These are phyloP conservation scores for Salix suchowensis DNA, from an alignment of 345 rosid genomes.

Conservation along the genomic window DNA sequence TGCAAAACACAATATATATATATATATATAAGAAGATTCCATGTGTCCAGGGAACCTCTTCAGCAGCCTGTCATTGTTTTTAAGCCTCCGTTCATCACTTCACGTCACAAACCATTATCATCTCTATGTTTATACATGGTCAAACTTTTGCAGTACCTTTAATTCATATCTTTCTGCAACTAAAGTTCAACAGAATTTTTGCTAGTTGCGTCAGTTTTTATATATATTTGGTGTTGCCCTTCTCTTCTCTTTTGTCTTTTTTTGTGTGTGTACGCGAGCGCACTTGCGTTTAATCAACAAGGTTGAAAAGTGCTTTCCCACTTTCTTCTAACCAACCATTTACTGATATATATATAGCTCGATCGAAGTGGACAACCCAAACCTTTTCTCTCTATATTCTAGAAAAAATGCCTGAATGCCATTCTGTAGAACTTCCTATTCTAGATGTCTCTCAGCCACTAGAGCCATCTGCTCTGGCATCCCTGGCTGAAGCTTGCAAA, in stretches of 20 bases:
- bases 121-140: not conserved
- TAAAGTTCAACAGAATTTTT: not conserved
- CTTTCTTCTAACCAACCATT: not conserved
- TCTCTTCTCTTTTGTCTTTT: not conserved
- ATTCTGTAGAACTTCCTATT: conserved; percentile 30
- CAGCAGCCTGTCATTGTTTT: conserved; percentile 20
- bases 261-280: no score
- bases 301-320: not conserved
- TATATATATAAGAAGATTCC: not conserved
- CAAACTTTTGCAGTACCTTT: not conserved
- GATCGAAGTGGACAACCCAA: not conserved
- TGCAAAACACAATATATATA: not conserved
- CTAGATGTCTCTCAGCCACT: conserved; percentile 33
- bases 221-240: not conserved
- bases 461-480: conserved; percentile 12
- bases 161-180: not conserved
- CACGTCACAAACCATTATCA: not conserved
- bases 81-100: not conserved
- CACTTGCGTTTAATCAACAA: not conserved
- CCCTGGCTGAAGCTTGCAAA: conserved; percentile 31
- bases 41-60: not conserved
- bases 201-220: not conserved
- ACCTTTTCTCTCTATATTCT: not conserved
- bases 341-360: not conserved
- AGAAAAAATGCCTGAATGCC: conserved; percentile 15